phyloP scores from a whole-genome alignment of 2,329 filamentous ascomycete genomes.

The Arthroderma uncinatum region DNA sequence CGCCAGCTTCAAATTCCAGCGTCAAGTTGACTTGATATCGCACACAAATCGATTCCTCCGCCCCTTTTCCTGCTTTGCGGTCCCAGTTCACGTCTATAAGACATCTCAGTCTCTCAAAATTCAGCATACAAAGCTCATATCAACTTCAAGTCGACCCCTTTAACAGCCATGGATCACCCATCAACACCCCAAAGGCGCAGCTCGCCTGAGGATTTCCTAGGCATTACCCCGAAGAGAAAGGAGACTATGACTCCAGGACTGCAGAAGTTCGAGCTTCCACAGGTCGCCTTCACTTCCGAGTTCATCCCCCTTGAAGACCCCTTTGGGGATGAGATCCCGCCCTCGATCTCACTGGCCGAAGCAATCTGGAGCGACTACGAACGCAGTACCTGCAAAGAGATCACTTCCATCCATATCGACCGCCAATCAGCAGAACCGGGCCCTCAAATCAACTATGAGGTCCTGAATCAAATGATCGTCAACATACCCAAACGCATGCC shows the following conservation, averaged over 20 bases:
- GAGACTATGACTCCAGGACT: neutral
- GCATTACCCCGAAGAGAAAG: neutral
- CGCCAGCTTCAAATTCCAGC: neutral
- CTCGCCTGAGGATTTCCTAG: neutral
- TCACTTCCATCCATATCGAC: neutral
- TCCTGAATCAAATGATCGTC: constrained; percentile 6
- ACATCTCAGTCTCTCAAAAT: no score
- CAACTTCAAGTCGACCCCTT: no score
- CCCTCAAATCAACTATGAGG: constrained; percentile 11
- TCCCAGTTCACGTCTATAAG: no score
- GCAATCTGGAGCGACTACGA: neutral
- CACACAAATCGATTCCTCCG: neutral
- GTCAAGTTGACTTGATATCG: neutral
- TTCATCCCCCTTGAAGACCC: neutral
- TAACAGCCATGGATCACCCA: neutral
- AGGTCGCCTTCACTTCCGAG: neutral
- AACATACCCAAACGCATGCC: neutral
- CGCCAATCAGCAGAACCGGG: constrained; percentile 9
- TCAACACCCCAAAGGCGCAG: neutral
- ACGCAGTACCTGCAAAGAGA: no score
- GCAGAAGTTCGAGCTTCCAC: neutral
- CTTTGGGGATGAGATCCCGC: neutral
- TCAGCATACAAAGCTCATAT: no score
- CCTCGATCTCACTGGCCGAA: neutral
- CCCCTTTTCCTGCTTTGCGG: neutral